Evolutionary conservation across 192 early-diverging fungal species (phyloP).

Genomic region (Gamsiella multidivaricata): DNA sequence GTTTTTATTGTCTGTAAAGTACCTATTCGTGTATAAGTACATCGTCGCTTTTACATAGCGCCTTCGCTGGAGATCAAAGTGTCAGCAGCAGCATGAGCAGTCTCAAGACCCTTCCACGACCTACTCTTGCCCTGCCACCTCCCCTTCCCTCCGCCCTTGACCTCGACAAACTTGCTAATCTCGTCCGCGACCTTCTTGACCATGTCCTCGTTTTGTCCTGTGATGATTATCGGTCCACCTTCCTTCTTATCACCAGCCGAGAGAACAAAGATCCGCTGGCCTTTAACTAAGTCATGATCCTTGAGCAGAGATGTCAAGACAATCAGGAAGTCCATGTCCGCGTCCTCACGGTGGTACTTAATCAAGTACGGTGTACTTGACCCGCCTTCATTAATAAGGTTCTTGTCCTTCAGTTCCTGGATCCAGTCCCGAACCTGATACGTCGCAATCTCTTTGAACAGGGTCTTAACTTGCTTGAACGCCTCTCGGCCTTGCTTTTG

Average conservation of each 20-base stretch:
- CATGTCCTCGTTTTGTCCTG: constrained; percentile 43
- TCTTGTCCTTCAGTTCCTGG: constrained; percentile 39
- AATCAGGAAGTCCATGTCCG: constrained; percentile 58
- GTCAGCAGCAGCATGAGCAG: constrained; percentile 29
- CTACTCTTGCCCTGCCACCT: constrained; percentile 64
- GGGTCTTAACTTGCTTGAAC: constrained; percentile 46
- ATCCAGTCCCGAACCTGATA: constrained; percentile 47
- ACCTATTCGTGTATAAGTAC: no score
- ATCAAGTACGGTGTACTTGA: constrained; percentile 19
- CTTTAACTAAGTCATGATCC: constrained; percentile 43
- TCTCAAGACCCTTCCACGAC: constrained; percentile 56
- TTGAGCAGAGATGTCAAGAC: constrained; percentile 41
- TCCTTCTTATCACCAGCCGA: constrained; percentile 54
- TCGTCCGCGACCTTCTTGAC: constrained; percentile 51
- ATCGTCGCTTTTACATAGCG: no score
- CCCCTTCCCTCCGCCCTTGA: constrained; percentile 64
- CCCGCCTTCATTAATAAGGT: constrained; percentile 8
- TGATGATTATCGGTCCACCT: constrained; percentile 59
- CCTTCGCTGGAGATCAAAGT: constrained; percentile 9
- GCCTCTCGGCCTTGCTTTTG: constrained; percentile 47
- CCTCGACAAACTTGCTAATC: constrained; percentile 36
- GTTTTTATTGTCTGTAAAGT: no score
- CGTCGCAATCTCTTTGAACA: constrained; percentile 52
- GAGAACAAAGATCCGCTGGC: constrained; percentile 43
- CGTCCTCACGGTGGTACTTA: constrained; percentile 59